Evolutionary conservation across 2,329 filamentous ascomycete genomes (phyloP), one percentile per base, ranked within the genome.

Genomic region (Mycocentrospora acerina): DNA sequence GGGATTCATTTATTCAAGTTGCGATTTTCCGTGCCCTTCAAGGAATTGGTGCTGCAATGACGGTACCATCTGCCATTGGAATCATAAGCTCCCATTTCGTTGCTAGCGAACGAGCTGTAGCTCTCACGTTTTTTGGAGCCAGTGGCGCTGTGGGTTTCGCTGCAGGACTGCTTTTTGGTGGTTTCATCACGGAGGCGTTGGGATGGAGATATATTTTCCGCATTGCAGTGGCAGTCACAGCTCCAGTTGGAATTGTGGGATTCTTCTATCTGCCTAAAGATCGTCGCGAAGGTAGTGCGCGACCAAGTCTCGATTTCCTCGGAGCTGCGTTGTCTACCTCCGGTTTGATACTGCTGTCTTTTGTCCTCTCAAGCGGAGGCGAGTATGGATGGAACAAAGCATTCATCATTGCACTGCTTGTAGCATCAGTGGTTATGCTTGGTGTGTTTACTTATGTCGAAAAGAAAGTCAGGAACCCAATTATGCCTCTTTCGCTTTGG

Each of bases 181-280:
- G 39, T 14, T 41, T 41, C 11, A 33, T 41, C 7, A 41, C 39
- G 14, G 39, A 41, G 29, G 39, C 39, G 2, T 15, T 37, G 24
- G 39, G 39, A 14, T 41, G 39, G 39, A 29, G 39, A n/a, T 41
- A 41, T 22, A 41, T 41, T 10, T 41, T 41, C 19, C 39, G 39
- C 7, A 41, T 41, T 14, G 39, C 39, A 3, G 29, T 41, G 3
- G 39, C 18, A 8, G 39, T 28, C 1, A 41, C 39, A 12, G 29
- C 17, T 11, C 39, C 39, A 19, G 11, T 41, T 18, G 39, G 33
- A n/a, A 18, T 41, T 11, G 3, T 37, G 2, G 29, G 39, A 5
- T 41, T 24, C 14, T 37, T 41, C 10, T 37, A 24, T 15, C 29
- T 41, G 1, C 39, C 39, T 7, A 37, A 36, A 14, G 39, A 41